Evolutionary conservation across 2,329 filamentous ascomycete genomes (phyloP).

Genomic region (Microsporum audouinii): DNA sequence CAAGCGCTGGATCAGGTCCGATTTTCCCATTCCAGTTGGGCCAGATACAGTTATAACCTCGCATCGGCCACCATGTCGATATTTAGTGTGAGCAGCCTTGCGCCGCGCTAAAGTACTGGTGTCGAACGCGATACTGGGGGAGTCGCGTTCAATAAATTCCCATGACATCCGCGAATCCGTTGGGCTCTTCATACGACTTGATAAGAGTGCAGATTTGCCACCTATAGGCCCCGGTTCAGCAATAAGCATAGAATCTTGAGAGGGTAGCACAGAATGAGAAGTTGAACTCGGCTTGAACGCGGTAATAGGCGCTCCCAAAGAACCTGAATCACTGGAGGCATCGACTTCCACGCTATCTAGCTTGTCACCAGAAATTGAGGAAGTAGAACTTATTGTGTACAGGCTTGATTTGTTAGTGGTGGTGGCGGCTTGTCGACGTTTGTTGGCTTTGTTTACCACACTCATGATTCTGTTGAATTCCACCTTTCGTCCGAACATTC

Average conservation of each 20-base stretch:
- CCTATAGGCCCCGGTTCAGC: conserved; percentile 27
- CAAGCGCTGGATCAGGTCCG: conserved; percentile 47
- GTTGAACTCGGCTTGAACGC: conserved; percentile 29
- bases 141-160: conserved; percentile 29
- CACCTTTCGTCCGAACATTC: conserved; percentile 66
- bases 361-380: conserved; percentile 42
- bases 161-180: conserved; percentile 28
- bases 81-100: conserved; percentile 37
- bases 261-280: conserved; percentile 14
- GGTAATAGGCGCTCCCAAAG: conserved; percentile 25
- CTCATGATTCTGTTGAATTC: conserved; percentile 60
- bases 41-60: conserved; percentile 50
- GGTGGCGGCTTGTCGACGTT: conserved; percentile 42
- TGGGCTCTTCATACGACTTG: conserved; percentile 27
- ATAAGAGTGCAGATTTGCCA: conserved; percentile 19
- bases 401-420: conserved; percentile 24
- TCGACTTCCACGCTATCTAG: conserved; percentile 42
- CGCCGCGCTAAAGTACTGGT: conserved; percentile 20
- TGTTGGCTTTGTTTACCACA: conserved; percentile 66
- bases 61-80: conserved; percentile 44
- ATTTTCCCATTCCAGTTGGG: conserved; percentile 49
- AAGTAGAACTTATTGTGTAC: conserved; percentile 42
- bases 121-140: conserved; percentile 8
- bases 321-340: conserved; percentile 45
- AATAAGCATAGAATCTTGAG: conserved; percentile 26